Evolutionary conservation across 2,329 filamentous ascomycete genomes (phyloP), one percentile per base, ranked within the genome.

Genomic region (Alternaria incomplexa): DNA sequence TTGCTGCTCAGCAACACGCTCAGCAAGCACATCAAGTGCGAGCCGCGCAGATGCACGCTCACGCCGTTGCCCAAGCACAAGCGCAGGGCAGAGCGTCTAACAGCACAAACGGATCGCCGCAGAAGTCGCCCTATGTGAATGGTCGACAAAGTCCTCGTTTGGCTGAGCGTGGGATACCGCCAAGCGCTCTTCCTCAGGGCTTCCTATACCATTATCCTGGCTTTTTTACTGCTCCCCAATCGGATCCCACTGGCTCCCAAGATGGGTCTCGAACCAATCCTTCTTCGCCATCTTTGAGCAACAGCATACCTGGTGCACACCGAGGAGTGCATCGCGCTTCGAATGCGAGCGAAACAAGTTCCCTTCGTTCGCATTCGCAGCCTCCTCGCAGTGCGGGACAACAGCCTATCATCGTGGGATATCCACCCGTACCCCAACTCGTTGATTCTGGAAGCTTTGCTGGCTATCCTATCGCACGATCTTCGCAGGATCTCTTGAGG

Each of bases 331-430:
- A 84, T 63, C 79, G 83, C 13, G 74, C 77, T 11, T 82, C 81
- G 5, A 77, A 83, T 51, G 77, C 81, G n/a, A 83, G 82, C 62
- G 81, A 81, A 25, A 75, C 76, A 17, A 78, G 73, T 51, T 81
- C 82, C 9, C 74, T 80, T 47, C 79, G 83, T 48, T 85, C 83
- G 32, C 83, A 85, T 58, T 85, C 83, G 8, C 83, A 85, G 63
- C 83, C 83, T 57, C 81, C 83, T 20, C 81, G 83, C 36, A 80
- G 79, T 8, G 66, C 81, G 51, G 79, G 77, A 28, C 80, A 80
- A 61, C 78, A 80, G 26, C 65, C 81, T 36, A 67, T 80, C 5
- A 57, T 82, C 43, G 78, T 79, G 44, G 81, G 80, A 9, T 84
- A 82, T 64, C 77, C 70, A 40, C 63, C 76, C 45, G 61, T 81